Evolutionary conservation across 371 early-diverging fungal species (phyloP), one percentile per base, ranked within the genome.

Genomic region (Mortierella sp.): DNA sequence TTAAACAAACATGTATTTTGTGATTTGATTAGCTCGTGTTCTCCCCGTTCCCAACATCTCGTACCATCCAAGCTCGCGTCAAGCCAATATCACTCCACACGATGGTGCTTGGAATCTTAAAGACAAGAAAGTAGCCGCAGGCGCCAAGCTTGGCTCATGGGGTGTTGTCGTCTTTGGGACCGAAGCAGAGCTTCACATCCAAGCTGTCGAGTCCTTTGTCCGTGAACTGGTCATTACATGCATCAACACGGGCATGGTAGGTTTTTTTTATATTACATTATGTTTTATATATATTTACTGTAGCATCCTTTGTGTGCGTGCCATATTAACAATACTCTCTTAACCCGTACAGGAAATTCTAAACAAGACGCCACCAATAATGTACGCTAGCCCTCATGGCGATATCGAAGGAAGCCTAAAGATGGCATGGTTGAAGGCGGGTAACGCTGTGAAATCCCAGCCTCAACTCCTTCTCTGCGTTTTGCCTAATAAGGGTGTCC

Each of bases 61-160:
- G 16, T 97, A 96, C 74, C 90, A 92, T 67, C 76, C 68, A 2
- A 69, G 81, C 21, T 85, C 86, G 3, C 84, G 89, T 41, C 93
- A 94, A 22, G 87, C 92, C 45, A 84, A 84, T 36, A 88, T 96
- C 64, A 86, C 88, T 19, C 98, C 99, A 16, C 78, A 86, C 15
- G 91, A 87, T 69, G 98, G 98, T 43, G 92, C 94, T 13, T 98
- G 99, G 99, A 97, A 98, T 84, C 86, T 98, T 72, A 88, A 91
- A 61, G 94, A 93, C 74, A 96, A 96, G 86, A 94, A 93, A 84
- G 90, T 96, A 2, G 90, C 91, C n/a, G 86, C 88, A 32, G 96
- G 96, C 24, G 90, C 91, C 7, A 90, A 88, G 9, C 88, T 98
- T 41, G 87, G 91, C 15, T 92, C 93, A 21, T 97, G 97, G 97